Conservation (phyloP, 352 stramenopile genomes). For the Phytophthora idaei region DNA sequence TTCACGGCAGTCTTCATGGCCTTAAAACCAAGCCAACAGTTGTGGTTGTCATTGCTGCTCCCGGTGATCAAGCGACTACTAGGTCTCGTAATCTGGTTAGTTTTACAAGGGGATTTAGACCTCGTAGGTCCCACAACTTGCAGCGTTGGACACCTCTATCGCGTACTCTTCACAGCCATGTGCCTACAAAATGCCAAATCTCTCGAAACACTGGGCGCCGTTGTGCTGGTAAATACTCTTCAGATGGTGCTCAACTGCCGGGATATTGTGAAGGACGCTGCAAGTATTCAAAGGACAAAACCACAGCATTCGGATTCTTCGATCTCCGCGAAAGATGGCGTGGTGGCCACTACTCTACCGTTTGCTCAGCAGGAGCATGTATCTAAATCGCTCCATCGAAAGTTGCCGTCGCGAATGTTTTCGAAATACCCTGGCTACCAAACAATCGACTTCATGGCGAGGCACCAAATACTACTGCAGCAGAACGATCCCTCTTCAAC, state of each 20-base stretch:
- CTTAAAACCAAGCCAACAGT: not conserved
- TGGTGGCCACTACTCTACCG: not conserved
- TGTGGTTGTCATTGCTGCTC: not conserved
- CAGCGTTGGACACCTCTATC: not conserved
- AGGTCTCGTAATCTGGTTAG: not conserved
- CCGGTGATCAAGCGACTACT: not conserved
- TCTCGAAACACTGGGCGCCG: not conserved
- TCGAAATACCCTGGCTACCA: not conserved
- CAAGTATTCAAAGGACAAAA: not conserved
- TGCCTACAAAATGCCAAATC: not conserved
- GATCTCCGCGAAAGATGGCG: not conserved
- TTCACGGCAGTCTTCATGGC: not conserved
- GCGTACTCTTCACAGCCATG: not conserved
- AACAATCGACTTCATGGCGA: not conserved
- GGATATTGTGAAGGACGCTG: not conserved
- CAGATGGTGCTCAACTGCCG: not conserved
- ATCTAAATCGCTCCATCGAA: not conserved
- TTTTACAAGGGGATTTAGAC: not conserved
- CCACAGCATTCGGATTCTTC: not conserved
- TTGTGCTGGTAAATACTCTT: not conserved
- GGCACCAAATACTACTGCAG: not conserved
- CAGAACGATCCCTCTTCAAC: no score
- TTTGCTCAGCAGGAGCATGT: not conserved
- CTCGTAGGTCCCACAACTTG: not conserved
- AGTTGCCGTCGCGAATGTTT: not conserved